A percentile compares a stretch with the other conserved stretches of the same genome.
These are phyloP conservation scores for Pseudotsuga menziesii DNA, from an alignment of 75 land plant genomes.

Conservation along the genomic window DNA sequence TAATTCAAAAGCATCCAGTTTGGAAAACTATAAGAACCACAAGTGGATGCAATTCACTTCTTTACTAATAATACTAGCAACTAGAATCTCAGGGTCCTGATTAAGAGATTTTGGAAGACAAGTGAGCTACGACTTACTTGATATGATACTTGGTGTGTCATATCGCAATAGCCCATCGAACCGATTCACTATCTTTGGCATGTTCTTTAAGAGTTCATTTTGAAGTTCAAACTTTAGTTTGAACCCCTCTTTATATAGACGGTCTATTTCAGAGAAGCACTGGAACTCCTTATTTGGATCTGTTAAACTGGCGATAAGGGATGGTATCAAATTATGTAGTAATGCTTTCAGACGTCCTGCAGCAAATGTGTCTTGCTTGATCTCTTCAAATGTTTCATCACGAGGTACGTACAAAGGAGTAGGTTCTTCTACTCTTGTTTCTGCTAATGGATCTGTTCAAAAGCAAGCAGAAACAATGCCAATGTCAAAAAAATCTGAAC, in stretches of 20 bases:
- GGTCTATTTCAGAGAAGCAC: constrained; percentile 61
- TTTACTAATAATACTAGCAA: neutral
- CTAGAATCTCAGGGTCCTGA: neutral
- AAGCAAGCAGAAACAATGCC: neutral
- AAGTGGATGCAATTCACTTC: neutral
- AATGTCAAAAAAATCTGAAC: neutral
- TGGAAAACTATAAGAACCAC: neutral
- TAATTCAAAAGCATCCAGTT: constrained; percentile 9
- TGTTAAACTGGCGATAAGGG: constrained; percentile 46
- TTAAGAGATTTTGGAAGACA: neutral
- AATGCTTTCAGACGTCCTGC: constrained; percentile 47
- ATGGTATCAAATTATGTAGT: constrained; percentile 58
- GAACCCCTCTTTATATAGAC: constrained; percentile 64
- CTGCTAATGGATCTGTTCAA: constrained; percentile 43
- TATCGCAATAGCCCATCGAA: constrained; percentile 48
- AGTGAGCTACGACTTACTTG: constrained; percentile 40
- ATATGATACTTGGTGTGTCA: constrained; percentile 51
- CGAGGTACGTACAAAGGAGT: constrained; percentile 70
- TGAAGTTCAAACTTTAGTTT: constrained; percentile 33
- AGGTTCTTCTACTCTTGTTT: constrained; percentile 57
- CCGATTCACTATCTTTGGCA: constrained; percentile 29
- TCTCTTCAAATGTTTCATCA: constrained; percentile 76
- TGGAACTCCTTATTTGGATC: constrained; percentile 52
- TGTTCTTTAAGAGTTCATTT: constrained; percentile 41
- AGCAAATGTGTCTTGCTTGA: constrained; percentile 37